phyloP scores from a whole-genome alignment of 2,329 filamentous ascomycete species.

The Fusarium proliferatum region DNA sequence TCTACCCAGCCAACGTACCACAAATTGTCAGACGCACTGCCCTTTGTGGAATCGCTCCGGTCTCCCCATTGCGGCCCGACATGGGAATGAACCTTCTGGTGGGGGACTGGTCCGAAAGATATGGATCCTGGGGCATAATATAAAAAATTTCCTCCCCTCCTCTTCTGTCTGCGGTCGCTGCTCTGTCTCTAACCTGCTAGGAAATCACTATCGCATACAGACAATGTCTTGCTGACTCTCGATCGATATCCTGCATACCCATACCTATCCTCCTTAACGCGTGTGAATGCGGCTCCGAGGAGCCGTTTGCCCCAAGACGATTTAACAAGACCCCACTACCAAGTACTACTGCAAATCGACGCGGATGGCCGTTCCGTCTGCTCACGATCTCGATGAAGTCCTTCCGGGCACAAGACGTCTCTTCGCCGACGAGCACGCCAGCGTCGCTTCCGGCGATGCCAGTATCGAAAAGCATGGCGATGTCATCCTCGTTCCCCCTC shows the following conservation, averaged over 20 bases:
- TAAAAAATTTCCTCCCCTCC: constrained; percentile 17
- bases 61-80: constrained; percentile 38
- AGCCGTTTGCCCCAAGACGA: constrained; percentile 31
- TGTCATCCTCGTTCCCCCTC: constrained; percentile 64
- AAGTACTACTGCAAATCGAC: constrained; percentile 2
- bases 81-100: constrained; percentile 14
- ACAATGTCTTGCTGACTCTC: constrained; percentile 39
- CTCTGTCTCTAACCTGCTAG: background rate
- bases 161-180: background rate
- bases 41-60: constrained; percentile 30
- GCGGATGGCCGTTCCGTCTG: constrained; percentile 37
- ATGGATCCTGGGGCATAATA: constrained; percentile 23
- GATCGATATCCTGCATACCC: constrained; percentile 22
- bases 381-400: constrained; percentile 38
- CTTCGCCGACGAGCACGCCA: constrained; percentile 44
- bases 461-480: constrained; percentile 51
- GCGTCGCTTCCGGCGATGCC: constrained; percentile 37
- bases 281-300: constrained; percentile 38
- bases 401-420: constrained; percentile 48
- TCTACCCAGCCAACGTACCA: constrained; percentile 19
- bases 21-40: constrained; percentile 22
- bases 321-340: constrained; percentile 4
- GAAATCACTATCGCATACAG: background rate
- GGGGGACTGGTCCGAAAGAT: constrained; percentile 12
- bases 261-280: constrained; percentile 37